Evolutionary conservation across 306 rosid species (phyloP).

Genomic region (Dalbergia cochinchinensis): DNA sequence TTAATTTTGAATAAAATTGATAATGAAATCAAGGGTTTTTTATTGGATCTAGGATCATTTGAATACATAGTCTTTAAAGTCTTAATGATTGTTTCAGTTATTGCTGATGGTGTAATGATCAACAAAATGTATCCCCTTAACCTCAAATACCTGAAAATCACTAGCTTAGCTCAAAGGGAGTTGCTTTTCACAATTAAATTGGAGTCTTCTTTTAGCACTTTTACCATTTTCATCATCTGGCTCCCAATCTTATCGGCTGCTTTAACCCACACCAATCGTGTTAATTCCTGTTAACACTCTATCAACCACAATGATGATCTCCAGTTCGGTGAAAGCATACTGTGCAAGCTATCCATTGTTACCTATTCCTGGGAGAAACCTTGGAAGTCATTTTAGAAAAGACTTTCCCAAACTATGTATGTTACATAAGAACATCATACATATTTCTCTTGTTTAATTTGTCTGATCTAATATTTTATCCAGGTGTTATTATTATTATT

Average conservation of each 20-base stretch:
- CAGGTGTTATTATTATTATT: background rate
- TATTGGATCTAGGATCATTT: conserved; percentile 11
- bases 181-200: background rate
- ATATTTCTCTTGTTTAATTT: background rate
- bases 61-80: background rate
- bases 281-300: background rate
- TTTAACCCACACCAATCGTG: background rate
- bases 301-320: background rate
- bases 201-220: background rate
- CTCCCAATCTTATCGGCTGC: conserved; percentile 9
- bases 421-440: conserved; percentile 4
- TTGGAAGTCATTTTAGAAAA: background rate
- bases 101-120: conserved; percentile 19
- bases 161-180: background rate
- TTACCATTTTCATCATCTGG: background rate
- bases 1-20: no score
- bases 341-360: background rate
- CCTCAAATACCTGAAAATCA: conserved; percentile 19
- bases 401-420: conserved; percentile 8
- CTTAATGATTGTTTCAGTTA: background rate
- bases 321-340: background rate
- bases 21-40: no score
- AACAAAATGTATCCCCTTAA: conserved; percentile 2
- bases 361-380: background rate
- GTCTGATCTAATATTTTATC: conserved; percentile 20